These are phyloP conservation scores for Exophiala viscosa DNA, from an alignment of 2,329 filamentous ascomycete genomes.

Conservation along the genomic window DNA sequence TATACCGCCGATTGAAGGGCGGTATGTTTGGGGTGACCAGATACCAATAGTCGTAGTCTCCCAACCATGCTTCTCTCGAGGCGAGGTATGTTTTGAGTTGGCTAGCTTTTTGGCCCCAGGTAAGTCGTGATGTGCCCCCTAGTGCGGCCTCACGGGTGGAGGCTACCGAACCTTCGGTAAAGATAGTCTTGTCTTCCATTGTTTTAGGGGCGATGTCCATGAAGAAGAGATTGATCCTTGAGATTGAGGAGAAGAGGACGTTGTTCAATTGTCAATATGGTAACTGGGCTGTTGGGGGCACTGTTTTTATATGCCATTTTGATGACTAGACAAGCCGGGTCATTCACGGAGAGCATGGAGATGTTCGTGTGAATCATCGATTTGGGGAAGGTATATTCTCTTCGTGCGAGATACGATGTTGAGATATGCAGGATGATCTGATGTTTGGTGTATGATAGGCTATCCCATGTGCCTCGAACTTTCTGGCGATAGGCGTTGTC, in stretches of 20 bases:
- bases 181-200: neutral
- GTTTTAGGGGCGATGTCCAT: neutral
- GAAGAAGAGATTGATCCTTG: neutral
- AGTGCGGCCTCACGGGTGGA: neutral
- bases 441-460: neutral
- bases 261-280: neutral
- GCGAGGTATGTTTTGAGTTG: constrained; percentile 28
- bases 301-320: neutral
- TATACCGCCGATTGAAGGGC: constrained; percentile 47
- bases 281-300: neutral
- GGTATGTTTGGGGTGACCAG: constrained; percentile 54
- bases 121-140: neutral
- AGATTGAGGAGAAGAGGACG: neutral
- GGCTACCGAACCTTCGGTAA: neutral
- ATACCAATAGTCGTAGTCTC: constrained; percentile 54
- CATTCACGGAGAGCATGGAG: no score
- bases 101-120: constrained; percentile 6
- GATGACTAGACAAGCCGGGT: no score
- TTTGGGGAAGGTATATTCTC: neutral
- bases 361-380: neutral
- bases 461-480: neutral
- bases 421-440: neutral
- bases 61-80: constrained; percentile 45
- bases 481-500: neutral
- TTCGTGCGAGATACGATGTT: neutral